A percentile compares a stretch with the other conserved stretches of the same genome.
These are phyloP conservation scores for Diaporthe vaccinii DNA, from an alignment of 2,329 filamentous ascomycete species.

Conservation along the genomic window DNA sequence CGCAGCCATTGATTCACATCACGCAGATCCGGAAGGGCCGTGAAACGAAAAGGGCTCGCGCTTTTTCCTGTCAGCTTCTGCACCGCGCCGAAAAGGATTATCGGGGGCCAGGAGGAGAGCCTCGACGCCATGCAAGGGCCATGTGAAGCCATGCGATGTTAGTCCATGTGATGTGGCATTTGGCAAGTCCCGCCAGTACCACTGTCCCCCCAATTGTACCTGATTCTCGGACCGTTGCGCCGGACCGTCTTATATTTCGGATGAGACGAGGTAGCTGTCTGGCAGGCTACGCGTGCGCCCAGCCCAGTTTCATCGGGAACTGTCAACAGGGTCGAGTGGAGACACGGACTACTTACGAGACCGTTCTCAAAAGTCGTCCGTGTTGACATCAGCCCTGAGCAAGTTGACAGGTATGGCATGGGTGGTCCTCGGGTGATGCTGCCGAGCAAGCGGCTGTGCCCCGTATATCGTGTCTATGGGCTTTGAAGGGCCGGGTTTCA, in stretches of 20 bases:
- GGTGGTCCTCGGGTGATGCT: constrained; percentile 10
- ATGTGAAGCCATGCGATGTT: constrained; percentile 7
- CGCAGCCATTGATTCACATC: constrained; percentile 31
- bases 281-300: constrained; percentile 21
- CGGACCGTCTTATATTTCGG: constrained; percentile 13
- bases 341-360: neutral
- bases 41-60: constrained; percentile 23
- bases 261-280: constrained; percentile 21
- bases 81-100: neutral
- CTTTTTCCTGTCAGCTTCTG: neutral
- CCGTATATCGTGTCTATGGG: neutral
- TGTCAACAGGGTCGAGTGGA: neutral
- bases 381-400: neutral
- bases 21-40: constrained; percentile 19
- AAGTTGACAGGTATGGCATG: constrained; percentile 10
- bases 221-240: constrained; percentile 29
- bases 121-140: neutral
- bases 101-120: neutral
- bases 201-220: neutral
- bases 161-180: constrained; percentile 6
- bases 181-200: neutral
- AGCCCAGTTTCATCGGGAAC: constrained; percentile 15
- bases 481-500: neutral
- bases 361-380: neutral
- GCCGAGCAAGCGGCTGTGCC: neutral